These are phyloP conservation scores for Melanopsichium pennsylvanicum DNA, from an alignment of 1,284 basidiomycete genomes.

Conservation along the genomic window DNA sequence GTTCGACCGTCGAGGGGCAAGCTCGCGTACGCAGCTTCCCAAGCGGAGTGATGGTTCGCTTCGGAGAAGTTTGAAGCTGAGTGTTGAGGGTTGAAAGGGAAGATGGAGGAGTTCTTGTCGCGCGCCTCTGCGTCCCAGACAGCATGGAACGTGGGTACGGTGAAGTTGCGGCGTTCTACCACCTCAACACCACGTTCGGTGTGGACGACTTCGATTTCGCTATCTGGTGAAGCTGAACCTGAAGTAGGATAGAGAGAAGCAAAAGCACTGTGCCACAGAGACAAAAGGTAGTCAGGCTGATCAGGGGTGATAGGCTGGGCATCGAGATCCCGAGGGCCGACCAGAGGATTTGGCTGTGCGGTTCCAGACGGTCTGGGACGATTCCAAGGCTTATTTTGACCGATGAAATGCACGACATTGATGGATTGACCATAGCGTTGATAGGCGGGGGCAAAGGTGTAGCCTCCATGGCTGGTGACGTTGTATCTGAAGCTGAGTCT, in stretches of 20 bases:
- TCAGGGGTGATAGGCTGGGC: conserved; percentile 60
- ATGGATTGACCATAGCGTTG: conserved; percentile 88
- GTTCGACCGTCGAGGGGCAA: conserved; percentile 84
- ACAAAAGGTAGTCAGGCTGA: conserved; percentile 76
- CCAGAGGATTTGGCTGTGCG: conserved; percentile 63
- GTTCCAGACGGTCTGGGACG: conserved; percentile 44
- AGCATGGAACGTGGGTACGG: conserved; percentile 75
- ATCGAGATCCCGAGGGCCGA: conserved; percentile 56
- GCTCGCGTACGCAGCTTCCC: conserved; percentile 77
- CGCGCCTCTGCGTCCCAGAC: conserved; percentile 73
- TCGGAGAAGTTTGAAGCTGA: background rate
- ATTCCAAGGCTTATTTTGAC: conserved; percentile 90
- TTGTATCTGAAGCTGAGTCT: conserved; percentile 85
- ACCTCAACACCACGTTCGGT: conserved; percentile 61
- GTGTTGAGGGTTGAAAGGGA: background rate
- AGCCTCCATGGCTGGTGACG: conserved; percentile 94
- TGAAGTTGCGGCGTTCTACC: conserved; percentile 70
- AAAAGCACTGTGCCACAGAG: conserved; percentile 89
- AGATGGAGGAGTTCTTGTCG: background rate
- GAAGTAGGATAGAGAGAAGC: conserved; percentile 79
- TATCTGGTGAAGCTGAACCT: conserved; percentile 53
- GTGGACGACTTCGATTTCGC: conserved; percentile 50
- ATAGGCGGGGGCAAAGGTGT: conserved; percentile 96
- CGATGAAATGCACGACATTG: conserved; percentile 92
- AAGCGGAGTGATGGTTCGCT: conserved; percentile 35